These are phyloP conservation scores for Chiua virens DNA, from an alignment of 768 basidiomycete genomes.

Conservation along the genomic window DNA sequence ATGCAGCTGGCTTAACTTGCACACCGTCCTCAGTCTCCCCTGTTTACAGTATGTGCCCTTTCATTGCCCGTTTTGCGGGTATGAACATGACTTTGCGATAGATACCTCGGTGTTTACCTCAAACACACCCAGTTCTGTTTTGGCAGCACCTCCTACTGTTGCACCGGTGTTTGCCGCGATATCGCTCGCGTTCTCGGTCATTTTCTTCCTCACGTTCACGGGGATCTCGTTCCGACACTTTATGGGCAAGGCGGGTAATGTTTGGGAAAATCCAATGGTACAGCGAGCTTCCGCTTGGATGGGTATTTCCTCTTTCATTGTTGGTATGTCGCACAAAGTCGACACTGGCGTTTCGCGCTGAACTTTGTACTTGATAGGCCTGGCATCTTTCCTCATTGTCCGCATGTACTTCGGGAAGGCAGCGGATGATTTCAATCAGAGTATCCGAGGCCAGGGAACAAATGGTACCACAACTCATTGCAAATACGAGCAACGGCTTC, in stretches of 20 bases:
- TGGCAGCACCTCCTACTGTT: constrained; percentile 59
- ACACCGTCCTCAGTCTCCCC: constrained; percentile 55
- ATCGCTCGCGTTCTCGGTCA: constrained; percentile 51
- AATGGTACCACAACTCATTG: constrained; percentile 61
- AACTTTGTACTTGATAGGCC: constrained; percentile 39
- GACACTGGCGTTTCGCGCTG: neutral
- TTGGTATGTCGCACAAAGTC: constrained; percentile 44
- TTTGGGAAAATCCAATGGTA: constrained; percentile 55
- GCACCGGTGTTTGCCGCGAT: constrained; percentile 66
- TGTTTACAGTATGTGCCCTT: constrained; percentile 51
- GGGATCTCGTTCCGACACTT: constrained; percentile 65
- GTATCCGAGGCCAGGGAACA: constrained; percentile 50
- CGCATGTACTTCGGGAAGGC: constrained; percentile 84
- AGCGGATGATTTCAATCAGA: constrained; percentile 72
- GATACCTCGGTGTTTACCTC: constrained; percentile 64
- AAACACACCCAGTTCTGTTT: constrained; percentile 52
- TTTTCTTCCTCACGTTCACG: constrained; percentile 69
- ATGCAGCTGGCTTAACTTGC: constrained; percentile 54
- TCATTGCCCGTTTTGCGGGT: neutral
- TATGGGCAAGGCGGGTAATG: constrained; percentile 50
- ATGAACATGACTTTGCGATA: constrained; percentile 24
- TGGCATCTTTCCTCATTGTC: constrained; percentile 67
- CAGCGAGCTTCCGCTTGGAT: constrained; percentile 70
- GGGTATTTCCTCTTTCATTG: constrained; percentile 73
- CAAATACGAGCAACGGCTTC: constrained; percentile 68